A percentile compares a stretch with the other conserved stretches of the same genome.
Evolutionary conservation across 257 asterid genomes (phyloP).

Genomic region (Penstemon davidsonii): DNA sequence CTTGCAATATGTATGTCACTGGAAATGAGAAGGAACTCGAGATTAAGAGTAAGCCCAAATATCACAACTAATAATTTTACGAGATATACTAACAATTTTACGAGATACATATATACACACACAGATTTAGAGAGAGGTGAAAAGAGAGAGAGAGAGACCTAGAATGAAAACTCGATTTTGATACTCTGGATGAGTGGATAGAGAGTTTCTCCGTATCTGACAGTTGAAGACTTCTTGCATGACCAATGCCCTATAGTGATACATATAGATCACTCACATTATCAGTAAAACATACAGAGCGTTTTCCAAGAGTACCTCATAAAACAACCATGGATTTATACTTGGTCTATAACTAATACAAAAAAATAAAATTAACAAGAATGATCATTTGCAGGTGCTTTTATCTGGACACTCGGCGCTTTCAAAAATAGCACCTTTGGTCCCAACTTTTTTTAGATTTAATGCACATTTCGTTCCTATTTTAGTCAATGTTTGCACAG

Average conservation of each 20-base stretch:
- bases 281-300: constrained; percentile 18
- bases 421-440: too few relatives aligned
- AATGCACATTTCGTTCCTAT: too few relatives aligned
- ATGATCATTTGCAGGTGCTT: constrained; percentile 1
- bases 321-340: constrained; percentile 1
- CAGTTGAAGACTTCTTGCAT: constrained; percentile 51
- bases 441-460: too few relatives aligned
- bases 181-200: constrained; percentile 74
- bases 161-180: constrained; percentile 68
- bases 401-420: too few relatives aligned
- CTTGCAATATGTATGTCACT: constrained; percentile 58
- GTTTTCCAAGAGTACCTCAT: constrained; percentile 18
- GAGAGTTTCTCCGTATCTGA: constrained; percentile 74
- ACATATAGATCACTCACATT: constrained; percentile 16
- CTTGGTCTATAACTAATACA: background rate
- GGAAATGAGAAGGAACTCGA: constrained; percentile 35
- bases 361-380: constrained; percentile 4
- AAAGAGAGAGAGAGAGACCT: constrained; percentile 50
- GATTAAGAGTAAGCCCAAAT: constrained; percentile 18
- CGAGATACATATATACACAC: background rate
- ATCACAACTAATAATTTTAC: background rate
- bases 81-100: too few relatives aligned
- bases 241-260: constrained; percentile 56
- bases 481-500: too few relatives aligned
- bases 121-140: background rate